phyloP scores from a whole-genome alignment of 116 monocot species.

The Iris pallida region DNA sequence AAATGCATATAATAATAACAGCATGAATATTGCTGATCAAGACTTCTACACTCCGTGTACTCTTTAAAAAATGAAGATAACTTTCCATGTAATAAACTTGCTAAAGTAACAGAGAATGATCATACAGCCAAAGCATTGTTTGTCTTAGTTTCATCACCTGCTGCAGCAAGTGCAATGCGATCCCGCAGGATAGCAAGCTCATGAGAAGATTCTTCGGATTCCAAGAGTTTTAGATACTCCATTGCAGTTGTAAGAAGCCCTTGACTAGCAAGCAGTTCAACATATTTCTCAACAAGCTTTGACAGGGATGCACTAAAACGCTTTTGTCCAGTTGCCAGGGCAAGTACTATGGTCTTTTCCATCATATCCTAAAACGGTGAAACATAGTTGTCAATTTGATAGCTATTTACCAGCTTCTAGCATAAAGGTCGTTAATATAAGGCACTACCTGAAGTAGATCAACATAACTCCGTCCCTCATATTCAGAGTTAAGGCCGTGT shows the following conservation, averaged over 20 bases:
- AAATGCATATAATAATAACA: not conserved
- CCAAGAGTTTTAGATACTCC: constrained; percentile 88
- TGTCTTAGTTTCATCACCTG: constrained; percentile 21
- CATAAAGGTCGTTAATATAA: not conserved
- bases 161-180: constrained; percentile 61
- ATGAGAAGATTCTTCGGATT: constrained; percentile 57
- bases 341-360: constrained; percentile 90
- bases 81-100: not conserved
- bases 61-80: not conserved
- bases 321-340: constrained; percentile 84
- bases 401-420: not conserved
- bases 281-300: constrained; percentile 96
- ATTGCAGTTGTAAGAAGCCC: constrained; percentile 95
- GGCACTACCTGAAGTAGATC: constrained; percentile 86
- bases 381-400: constrained; percentile 4
- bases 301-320: constrained; percentile 72
- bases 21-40: not conserved
- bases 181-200: constrained; percentile 81
- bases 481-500: constrained; percentile 45
- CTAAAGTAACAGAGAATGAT: not conserved
- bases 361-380: constrained; percentile 74
- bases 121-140: not conserved
- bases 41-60: not conserved
- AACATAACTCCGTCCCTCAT: constrained; percentile 62
- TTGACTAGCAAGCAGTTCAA: constrained; percentile 90